Conservation (phyloP, 1,284 basidiomycete genomes). For the Coriolopsis trogii region DNA sequence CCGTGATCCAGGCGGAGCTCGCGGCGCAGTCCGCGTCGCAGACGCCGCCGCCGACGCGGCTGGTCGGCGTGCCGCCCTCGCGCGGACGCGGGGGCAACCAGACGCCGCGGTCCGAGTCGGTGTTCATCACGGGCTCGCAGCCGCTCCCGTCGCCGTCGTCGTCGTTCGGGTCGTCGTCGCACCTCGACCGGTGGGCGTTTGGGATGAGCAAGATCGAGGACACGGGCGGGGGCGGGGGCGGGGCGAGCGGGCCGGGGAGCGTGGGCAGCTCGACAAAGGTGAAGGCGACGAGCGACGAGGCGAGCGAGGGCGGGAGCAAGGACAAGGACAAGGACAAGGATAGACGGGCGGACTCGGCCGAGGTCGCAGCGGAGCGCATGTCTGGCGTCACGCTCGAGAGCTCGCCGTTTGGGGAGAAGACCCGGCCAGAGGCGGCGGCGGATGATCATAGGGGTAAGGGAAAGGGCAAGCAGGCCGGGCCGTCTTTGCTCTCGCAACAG, state of each 20-base stretch:
- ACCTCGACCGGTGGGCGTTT: slow-evolving; percentile 91
- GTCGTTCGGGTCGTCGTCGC: slow-evolving; percentile 73
- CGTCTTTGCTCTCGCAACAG: slow-evolving; percentile 83
- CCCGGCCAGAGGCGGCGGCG: slow-evolving; percentile 40
- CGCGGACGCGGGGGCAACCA: slow-evolving; percentile 97
- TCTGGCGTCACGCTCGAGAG: slow-evolving; percentile 67
- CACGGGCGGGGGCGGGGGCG: too few relatives aligned
- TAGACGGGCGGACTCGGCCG: slow-evolving; percentile 43
- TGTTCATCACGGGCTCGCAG: slow-evolving; percentile 94
- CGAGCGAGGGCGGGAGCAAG: not conserved
- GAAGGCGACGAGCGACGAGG: slow-evolving; percentile 22
- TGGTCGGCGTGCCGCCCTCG: slow-evolving; percentile 94
- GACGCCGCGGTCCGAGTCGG: slow-evolving; percentile 87
- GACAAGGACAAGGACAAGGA: slow-evolving; percentile 17
- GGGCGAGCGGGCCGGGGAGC: slow-evolving; percentile 32
- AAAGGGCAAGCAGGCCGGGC: slow-evolving; percentile 51
- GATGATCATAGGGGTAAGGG: too few relatives aligned
- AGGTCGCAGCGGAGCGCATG: slow-evolving; percentile 59
- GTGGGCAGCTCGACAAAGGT: slow-evolving; percentile 23
- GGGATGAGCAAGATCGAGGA: slow-evolving; percentile 84
- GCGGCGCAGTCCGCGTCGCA: slow-evolving; percentile 52
- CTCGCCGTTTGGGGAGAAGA: slow-evolving; percentile 59
- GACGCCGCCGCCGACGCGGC: slow-evolving; percentile 64
- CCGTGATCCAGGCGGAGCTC: slow-evolving; percentile 89
- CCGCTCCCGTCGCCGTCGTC: slow-evolving; percentile 85